A percentile compares a stretch with the other conserved stretches of the same genome.
Evolutionary conservation across 164 flowering plant genomes (phyloP).

Genomic region (Aristolochia fimbriata): DNA sequence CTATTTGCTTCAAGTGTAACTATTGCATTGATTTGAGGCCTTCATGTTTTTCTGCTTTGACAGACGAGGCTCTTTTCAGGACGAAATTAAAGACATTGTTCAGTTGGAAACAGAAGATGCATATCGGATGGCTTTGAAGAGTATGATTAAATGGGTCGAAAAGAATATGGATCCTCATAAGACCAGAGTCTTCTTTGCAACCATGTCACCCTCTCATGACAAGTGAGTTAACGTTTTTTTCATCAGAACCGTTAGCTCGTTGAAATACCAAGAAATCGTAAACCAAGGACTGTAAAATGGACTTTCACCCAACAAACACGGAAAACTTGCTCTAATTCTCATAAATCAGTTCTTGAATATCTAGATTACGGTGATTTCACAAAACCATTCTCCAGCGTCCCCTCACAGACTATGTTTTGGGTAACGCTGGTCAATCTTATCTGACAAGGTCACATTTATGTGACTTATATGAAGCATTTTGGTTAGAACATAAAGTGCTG

Average conservation of each 20-base stretch:
- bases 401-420: no score
- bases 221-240: constrained; percentile 24
- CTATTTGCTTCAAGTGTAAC: background rate
- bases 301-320: no score
- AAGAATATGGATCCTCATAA: constrained; percentile 45
- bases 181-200: constrained; percentile 59
- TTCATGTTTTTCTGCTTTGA: background rate
- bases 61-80: constrained; percentile 55
- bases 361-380: no score
- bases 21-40: background rate
- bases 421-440: no score
- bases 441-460: no score
- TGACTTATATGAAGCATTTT: no score
- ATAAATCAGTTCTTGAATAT: background rate
- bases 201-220: constrained; percentile 72
- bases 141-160: constrained; percentile 67
- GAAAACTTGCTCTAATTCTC: background rate
- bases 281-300: no score
- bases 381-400: no score
- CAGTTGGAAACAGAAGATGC: constrained; percentile 53
- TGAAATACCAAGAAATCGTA: background rate
- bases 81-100: constrained; percentile 32
- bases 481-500: no score
- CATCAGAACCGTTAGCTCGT: background rate
- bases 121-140: constrained; percentile 56